Evolutionary conservation across 2,329 filamentous ascomycete genomes (phyloP), one percentile per base, ranked within the genome.

Genomic region (Trichoderma lentiforme): DNA sequence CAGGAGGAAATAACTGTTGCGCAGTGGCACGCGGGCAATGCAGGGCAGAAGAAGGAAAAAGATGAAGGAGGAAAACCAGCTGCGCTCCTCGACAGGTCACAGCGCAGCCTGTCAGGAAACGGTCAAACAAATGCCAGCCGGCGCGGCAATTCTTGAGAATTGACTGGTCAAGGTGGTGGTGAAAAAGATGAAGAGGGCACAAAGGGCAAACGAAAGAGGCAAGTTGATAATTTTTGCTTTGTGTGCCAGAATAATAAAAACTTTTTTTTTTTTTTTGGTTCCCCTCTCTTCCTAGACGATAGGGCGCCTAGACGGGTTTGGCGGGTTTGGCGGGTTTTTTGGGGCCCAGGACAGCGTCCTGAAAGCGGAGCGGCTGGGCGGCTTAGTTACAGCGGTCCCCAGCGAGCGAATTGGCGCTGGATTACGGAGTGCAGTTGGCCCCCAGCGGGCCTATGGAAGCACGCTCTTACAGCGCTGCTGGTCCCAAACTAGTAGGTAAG

Each of bases 241-340:
- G 78, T 81, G 80, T 80, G 39, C 39, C 39, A 43, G 80, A 81
- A 80, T 77, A 82, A 81, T 81, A 82, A 82, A 82, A 36, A 36
- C 34, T 36, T 15, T 43, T 43, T 60, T 60, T 60, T 80, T 67
- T 67, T 77, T 76, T 76, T 75, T 74, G 74, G 74, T 76, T 75
- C 74, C 74, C 73, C 74, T 76, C 76, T 74, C 72, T 61, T 71
- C 70, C 43, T 63, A 60, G 67, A 57, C 65, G 66, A 69, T 72
- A 72, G 66, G 71, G 71, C 61, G 71, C 71, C 71, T 39, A 69
- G 51, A 51, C 64, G 53, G 70, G 34, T 61, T 68, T 61, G 63
- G 71, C 39, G 66, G 66, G 66, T 51, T 69, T 69, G 58, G 32
- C 60, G 34, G 43, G 43, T 21, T 51, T 47, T 51, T 51, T 51